These are phyloP conservation scores for Penicillium alfredii DNA, from an alignment of 495 filamentous ascomycete species.

Conservation along the genomic window DNA sequence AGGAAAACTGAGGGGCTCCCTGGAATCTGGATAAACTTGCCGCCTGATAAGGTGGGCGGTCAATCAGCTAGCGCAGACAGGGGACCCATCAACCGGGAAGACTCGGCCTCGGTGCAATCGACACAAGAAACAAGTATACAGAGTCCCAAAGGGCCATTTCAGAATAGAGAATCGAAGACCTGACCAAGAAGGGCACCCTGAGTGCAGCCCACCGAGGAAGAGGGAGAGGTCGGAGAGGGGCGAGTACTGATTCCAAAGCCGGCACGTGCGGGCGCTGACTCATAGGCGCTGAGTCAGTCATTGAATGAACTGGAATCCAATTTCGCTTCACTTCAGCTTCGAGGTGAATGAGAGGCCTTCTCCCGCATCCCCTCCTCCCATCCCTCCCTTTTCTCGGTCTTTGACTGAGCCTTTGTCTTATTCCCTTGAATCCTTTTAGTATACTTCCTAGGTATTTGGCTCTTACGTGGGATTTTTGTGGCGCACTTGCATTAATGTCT, in stretches of 20 bases:
- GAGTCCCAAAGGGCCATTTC: conserved; percentile 21
- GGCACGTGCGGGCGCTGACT: conserved; percentile 19
- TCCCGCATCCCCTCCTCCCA: conserved; percentile 2
- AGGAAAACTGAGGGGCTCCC: conserved; percentile 1
- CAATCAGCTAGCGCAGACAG: conserved; percentile 4
- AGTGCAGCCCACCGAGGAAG: too few relatives aligned
- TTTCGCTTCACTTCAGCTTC: conserved; percentile 17
- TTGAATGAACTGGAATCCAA: background rate
- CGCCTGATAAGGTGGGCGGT: conserved; percentile 8
- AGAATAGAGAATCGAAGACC: conserved; percentile 13
- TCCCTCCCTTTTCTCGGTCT: background rate
- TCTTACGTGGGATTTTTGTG: background rate
- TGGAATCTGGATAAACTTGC: conserved; percentile 2
- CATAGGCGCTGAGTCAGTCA: too few relatives aligned
- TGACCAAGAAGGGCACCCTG: conserved; percentile 7
- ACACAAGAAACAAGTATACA: conserved; percentile 7
- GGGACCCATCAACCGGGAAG: conserved; percentile 5
- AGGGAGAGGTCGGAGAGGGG: conserved; percentile 12
- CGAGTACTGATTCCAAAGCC: conserved; percentile 17
- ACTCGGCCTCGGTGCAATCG: background rate
- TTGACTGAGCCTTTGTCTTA: background rate
- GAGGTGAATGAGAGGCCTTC: conserved; percentile 11
- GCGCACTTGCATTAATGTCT: background rate
- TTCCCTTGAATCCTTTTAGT: too few relatives aligned
- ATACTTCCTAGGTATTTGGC: conserved; percentile 3